Percentiles rank a stretch among this genome's conserved stretches.
Conservation (phyloP, 2,329 filamentous ascomycete genomes). For the Thelonectria rubi region DNA sequence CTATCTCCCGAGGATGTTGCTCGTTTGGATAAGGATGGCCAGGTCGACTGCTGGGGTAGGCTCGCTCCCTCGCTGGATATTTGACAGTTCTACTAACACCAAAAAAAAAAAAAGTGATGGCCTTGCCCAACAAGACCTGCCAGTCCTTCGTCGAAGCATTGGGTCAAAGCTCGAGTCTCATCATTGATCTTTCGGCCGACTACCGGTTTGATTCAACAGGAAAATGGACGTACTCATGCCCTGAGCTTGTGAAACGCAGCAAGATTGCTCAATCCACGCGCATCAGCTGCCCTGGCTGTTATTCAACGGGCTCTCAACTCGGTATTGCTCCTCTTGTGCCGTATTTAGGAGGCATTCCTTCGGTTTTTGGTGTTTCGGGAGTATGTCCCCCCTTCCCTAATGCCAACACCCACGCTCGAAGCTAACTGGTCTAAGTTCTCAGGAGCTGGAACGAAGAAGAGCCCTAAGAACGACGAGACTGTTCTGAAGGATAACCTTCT, state of each 20-base stretch:
- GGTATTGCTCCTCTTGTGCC: constrained; percentile 84
- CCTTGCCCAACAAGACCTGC: constrained; percentile 93
- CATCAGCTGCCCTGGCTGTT: constrained; percentile 94
- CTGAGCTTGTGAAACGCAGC: constrained; percentile 81
- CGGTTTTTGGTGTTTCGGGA: constrained; percentile 92
- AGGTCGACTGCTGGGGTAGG: constrained; percentile 96
- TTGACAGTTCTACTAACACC: too few species aligned
- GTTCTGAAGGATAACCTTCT: constrained; percentile 88
- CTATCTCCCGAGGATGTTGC: constrained; percentile 86
- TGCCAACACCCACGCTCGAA: too few species aligned
- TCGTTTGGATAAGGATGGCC: constrained; percentile 81
- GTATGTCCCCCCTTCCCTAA: constrained; percentile 42
- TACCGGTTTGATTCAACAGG: constrained; percentile 65
- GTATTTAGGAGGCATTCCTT: constrained; percentile 79
- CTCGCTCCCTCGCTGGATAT: constrained; percentile 80
- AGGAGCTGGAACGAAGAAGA: constrained; percentile 86
- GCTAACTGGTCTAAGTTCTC: too few species aligned
- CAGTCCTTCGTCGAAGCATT: constrained; percentile 93
- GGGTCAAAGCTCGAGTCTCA: constrained; percentile 76
- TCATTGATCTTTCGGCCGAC: constrained; percentile 96
- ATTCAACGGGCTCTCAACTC: constrained; percentile 91
- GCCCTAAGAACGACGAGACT: constrained; percentile 89
- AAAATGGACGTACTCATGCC: constrained; percentile 82
- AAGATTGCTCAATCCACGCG: constrained; percentile 80
- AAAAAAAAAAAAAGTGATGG: constrained; percentile 71